A percentile compares a stretch with the other conserved stretches of the same genome.
phyloP scores from a whole-genome alignment of 495 filamentous ascomycete species.

The Aspergillus sparsus region DNA sequence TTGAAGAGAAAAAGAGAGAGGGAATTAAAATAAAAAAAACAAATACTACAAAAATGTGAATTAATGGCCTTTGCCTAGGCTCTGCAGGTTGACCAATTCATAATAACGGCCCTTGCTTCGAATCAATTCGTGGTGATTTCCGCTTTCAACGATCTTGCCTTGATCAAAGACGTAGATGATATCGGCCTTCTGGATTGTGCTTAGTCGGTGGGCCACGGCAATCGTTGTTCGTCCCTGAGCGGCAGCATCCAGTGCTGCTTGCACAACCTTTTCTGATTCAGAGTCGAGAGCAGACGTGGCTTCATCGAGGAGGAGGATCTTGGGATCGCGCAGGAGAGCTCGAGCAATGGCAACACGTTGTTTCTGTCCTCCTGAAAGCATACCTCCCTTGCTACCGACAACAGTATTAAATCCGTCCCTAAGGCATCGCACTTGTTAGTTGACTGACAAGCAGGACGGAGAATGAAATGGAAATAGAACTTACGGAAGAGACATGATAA shows the following conservation, averaged over 20 bases:
- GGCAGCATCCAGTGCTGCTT: conserved; percentile 74
- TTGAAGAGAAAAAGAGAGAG: neutral
- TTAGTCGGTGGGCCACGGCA: conserved; percentile 75
- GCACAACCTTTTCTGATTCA: conserved; percentile 80
- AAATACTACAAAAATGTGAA: conserved; percentile 15
- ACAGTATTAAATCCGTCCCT: conserved; percentile 73
- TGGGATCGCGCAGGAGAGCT: conserved; percentile 70
- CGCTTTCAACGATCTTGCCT: conserved; percentile 71
- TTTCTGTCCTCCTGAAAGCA: conserved; percentile 82
- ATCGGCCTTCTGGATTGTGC: conserved; percentile 81
- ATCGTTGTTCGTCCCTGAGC: conserved; percentile 76
- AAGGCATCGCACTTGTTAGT: conserved; percentile 34
- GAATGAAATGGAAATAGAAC: conserved; percentile 17
- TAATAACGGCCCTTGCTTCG: conserved; percentile 67
- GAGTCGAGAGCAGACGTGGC: conserved; percentile 81
- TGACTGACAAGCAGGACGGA: neutral
- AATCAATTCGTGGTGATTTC: conserved; percentile 70
- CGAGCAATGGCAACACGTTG: conserved; percentile 78
- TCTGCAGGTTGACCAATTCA: conserved; percentile 79
- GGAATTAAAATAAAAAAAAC: conserved; percentile 1
- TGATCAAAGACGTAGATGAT: conserved; percentile 82
- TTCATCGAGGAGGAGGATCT: conserved; percentile 76
- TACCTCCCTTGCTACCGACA: conserved; percentile 74
- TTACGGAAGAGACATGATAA: conserved; percentile 71
- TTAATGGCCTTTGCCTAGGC: conserved; percentile 61